Conservation (phyloP, 1,284 basidiomycete species). For the Trichosporon coremiiforme region DNA sequence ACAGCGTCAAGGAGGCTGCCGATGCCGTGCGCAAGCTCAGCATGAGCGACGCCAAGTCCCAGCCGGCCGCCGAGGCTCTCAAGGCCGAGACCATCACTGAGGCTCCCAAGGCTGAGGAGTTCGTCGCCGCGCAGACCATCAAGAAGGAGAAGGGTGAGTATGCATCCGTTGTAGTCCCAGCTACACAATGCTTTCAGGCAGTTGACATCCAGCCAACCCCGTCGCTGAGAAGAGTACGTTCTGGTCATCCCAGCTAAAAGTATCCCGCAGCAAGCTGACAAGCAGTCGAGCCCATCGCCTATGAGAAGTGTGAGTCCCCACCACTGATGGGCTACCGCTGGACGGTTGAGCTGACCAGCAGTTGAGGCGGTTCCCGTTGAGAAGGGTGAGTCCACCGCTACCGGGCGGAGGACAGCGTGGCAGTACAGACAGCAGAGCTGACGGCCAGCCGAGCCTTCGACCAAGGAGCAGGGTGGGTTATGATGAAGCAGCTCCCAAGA, state of each 20-base stretch:
- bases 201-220: neutral
- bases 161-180: neutral
- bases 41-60: neutral
- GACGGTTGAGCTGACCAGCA: neutral
- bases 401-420: no score
- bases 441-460: neutral
- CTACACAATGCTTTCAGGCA: neutral
- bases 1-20: constrained; percentile 8
- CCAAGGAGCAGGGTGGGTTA: neutral
- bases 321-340: neutral
- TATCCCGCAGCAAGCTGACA: neutral
- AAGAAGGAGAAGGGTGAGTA: neutral
- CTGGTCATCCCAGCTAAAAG: neutral
- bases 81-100: neutral
- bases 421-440: neutral
- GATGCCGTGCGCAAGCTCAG: neutral
- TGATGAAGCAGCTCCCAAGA: neutral
- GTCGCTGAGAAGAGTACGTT: neutral
- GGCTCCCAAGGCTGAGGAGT: neutral
- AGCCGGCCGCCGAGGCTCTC: neutral
- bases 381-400: neutral
- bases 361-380: no score
- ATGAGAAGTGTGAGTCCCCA: neutral
- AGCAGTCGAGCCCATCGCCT: neutral
- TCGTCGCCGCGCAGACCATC: neutral